Conservation (phyloP, 202 grass and related monocot species). For the Eragrostis tef region DNA sequence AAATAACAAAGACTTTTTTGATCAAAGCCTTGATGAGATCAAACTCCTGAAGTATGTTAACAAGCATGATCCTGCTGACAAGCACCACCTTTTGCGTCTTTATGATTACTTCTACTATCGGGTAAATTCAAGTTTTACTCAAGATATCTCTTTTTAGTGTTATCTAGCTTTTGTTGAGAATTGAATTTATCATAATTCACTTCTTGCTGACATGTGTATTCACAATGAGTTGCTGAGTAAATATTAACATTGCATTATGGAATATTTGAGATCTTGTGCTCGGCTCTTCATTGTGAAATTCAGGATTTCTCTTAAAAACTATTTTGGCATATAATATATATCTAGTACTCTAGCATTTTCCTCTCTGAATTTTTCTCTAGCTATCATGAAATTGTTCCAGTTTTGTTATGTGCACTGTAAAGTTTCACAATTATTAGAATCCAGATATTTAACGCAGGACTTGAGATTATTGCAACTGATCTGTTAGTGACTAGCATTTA, state of each 20-base stretch:
- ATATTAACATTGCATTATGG: constrained; percentile 6
- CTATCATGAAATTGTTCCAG: constrained; percentile 2
- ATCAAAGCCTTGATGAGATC: constrained; percentile 99
- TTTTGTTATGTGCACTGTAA: background rate
- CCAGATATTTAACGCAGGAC: background rate
- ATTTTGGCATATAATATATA: constrained; percentile 1
- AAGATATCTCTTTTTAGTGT: constrained; percentile 23
- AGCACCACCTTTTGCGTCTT: constrained; percentile 88
- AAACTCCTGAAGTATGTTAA: constrained; percentile 99
- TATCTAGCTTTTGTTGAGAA: constrained; percentile 4
- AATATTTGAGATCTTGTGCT: constrained; percentile 15
- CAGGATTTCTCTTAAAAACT: background rate
- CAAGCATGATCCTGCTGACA: constrained; percentile 96
- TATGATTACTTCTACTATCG: constrained; percentile 99
- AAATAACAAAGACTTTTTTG: constrained; percentile 99
- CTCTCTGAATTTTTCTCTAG: background rate
- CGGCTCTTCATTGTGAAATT: background rate
- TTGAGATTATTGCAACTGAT: background rate
- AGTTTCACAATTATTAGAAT: constrained; percentile 31
- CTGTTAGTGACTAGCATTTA: constrained; percentile 16
- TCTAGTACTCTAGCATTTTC: constrained; percentile 1
- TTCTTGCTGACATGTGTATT: constrained; percentile 30
- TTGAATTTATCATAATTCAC: constrained; percentile 24
- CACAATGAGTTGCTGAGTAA: constrained; percentile 19
- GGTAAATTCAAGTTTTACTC: constrained; percentile 59